phyloP scores from a whole-genome alignment of 768 basidiomycete species.

The Chalciporus piperatus region DNA sequence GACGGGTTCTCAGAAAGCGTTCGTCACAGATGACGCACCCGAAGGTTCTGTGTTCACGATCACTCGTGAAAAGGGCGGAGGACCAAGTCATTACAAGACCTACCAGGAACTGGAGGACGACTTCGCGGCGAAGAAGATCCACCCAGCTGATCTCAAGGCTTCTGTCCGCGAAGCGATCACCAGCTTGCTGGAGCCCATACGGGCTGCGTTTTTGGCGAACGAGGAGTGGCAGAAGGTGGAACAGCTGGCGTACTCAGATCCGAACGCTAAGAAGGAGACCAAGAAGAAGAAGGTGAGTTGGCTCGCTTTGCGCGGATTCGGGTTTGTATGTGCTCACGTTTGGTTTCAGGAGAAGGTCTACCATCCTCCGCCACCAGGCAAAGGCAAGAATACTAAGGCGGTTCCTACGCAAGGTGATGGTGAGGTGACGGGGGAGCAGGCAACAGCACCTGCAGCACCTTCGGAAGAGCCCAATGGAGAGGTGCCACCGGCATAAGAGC shows the following conservation, averaged over 20 bases:
- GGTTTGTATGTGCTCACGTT: background rate
- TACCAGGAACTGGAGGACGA: constrained; percentile 69
- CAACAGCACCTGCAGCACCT: background rate
- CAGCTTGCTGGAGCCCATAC: constrained; percentile 75
- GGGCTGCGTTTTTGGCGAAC: constrained; percentile 69
- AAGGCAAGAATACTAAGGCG: constrained; percentile 50
- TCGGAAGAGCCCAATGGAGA: constrained; percentile 6
- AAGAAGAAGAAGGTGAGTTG: constrained; percentile 56
- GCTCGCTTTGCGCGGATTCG: background rate
- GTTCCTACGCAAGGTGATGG: constrained; percentile 8
- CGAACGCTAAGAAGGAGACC: constrained; percentile 56
- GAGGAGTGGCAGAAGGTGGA: constrained; percentile 80
- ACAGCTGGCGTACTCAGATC: constrained; percentile 81
- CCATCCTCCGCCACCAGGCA: constrained; percentile 80
- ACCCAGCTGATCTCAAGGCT: constrained; percentile 88
- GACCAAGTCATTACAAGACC: constrained; percentile 62
- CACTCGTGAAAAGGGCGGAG: constrained; percentile 72
- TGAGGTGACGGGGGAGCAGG: background rate
- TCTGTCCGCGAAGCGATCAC: constrained; percentile 73
- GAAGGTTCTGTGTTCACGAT: constrained; percentile 81
- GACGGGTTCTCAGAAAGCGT: constrained; percentile 55
- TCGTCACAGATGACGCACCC: constrained; percentile 67
- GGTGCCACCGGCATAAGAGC: constrained; percentile 2
- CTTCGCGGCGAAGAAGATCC: constrained; percentile 73
- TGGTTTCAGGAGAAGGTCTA: constrained; percentile 67